Evolutionary conservation across 2,329 filamentous ascomycete genomes (phyloP).

Genomic region (Fusarium abutilonis): DNA sequence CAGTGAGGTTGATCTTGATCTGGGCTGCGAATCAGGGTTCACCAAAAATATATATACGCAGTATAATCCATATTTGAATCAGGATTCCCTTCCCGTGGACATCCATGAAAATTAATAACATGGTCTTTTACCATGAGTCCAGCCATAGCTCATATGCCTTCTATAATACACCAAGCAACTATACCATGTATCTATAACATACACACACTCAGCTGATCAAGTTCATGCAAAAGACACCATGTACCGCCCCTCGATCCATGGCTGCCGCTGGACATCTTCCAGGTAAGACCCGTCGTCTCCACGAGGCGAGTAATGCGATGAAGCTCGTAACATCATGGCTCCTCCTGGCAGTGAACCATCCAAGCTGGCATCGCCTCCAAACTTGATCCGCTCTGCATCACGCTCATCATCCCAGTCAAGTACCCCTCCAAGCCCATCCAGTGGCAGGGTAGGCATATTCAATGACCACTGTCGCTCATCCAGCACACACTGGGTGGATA

Average conservation of each 20-base stretch:
- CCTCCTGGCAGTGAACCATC: conserved; percentile 52
- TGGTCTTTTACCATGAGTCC: neutral
- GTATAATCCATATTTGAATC: neutral
- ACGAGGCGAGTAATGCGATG: conserved; percentile 52
- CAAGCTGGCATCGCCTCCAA: conserved; percentile 50
- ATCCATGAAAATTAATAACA: neutral
- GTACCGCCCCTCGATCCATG: conserved; percentile 33
- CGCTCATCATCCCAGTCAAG: conserved; percentile 54
- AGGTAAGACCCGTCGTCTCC: conserved; percentile 53
- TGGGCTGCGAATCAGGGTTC: neutral
- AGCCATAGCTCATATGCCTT: neutral
- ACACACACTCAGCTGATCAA: neutral
- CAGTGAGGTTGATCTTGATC: too few relatives aligned
- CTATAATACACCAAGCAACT: neutral
- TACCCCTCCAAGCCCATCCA: conserved; percentile 53
- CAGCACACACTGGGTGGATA: conserved; percentile 51
- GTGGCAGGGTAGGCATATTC: conserved; percentile 47
- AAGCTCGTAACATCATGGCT: conserved; percentile 43
- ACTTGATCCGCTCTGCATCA: conserved; percentile 47
- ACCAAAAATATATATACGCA: too few relatives aligned
- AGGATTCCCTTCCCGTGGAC: neutral
- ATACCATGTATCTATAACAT: conserved; percentile 9
- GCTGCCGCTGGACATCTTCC: conserved; percentile 43
- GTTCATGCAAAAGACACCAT: conserved; percentile 24
- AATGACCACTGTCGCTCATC: conserved; percentile 52